phyloP scores from a whole-genome alignment of 345 rosid species.

The Rhizophora mangle region DNA sequence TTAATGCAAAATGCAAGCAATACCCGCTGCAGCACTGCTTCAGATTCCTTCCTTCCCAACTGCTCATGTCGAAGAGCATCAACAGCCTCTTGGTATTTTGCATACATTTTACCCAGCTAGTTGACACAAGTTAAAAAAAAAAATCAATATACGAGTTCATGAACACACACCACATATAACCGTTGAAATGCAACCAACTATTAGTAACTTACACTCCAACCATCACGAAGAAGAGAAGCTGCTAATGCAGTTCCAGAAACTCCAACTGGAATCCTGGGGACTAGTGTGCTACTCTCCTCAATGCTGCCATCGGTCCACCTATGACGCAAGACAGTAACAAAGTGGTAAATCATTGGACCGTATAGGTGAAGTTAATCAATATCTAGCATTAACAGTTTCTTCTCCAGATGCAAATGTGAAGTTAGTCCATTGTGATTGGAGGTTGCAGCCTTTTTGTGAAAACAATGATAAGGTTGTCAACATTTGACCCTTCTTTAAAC shows the following conservation, averaged over 20 bases:
- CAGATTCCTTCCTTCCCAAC: constrained; percentile 91
- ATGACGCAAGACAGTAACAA: constrained; percentile 7
- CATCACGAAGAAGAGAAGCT: constrained; percentile 93
- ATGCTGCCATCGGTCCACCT: constrained; percentile 42
- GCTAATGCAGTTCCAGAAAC: constrained; percentile 96
- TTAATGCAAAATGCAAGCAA: constrained; percentile 7
- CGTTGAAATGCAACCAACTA: constrained; percentile 11
- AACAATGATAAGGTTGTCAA: no score
- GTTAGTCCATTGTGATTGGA: no score
- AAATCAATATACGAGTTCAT: not conserved
- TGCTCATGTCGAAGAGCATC: constrained; percentile 97
- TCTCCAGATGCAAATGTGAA: no score
- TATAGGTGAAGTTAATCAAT: no score
- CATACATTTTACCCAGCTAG: constrained; percentile 88
- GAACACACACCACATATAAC: constrained; percentile 11
- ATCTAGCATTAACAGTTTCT: no score
- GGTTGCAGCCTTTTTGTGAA: no score
- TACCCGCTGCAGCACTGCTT: constrained; percentile 86
- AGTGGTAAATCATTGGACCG: not conserved
- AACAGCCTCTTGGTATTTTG: constrained; percentile 93
- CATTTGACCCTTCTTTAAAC: no score
- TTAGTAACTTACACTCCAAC: constrained; percentile 90
- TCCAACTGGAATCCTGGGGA: constrained; percentile 80
- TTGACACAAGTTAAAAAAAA: constrained; percentile 2
- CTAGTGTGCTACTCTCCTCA: constrained; percentile 45